phyloP scores from a whole-genome alignment of 1,284 basidiomycete species.

The Boletus sp. region DNA sequence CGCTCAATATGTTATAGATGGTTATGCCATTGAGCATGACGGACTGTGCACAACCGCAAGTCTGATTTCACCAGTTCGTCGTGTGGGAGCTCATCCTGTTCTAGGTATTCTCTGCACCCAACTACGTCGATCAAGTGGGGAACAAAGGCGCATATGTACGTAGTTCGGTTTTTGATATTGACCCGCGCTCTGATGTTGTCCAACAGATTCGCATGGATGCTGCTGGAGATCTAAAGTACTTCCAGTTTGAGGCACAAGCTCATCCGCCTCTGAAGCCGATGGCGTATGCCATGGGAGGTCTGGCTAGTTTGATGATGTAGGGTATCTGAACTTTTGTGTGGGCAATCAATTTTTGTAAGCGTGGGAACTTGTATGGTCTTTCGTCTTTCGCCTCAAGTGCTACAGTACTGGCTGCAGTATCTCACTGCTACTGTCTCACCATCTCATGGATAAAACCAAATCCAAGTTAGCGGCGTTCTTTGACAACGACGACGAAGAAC shows the following conservation, averaged over 20 bases:
- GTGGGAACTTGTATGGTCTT: conserved; percentile 21
- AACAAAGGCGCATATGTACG: conserved; percentile 81
- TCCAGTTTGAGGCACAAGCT: conserved; percentile 81
- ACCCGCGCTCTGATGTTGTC: conserved; percentile 5
- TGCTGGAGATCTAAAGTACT: conserved; percentile 70
- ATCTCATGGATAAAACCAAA: conserved; percentile 71
- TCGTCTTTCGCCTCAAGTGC: neutral
- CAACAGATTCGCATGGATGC: conserved; percentile 78
- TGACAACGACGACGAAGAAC: conserved; percentile 75
- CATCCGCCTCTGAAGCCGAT: conserved; percentile 91
- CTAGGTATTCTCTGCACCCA: conserved; percentile 79
- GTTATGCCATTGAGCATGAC: conserved; percentile 87
- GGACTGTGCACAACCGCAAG: conserved; percentile 84
- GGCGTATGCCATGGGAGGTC: conserved; percentile 74
- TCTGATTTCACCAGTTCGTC: conserved; percentile 1
- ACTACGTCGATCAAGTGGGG: conserved; percentile 79
- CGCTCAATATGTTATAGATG: conserved; percentile 44
- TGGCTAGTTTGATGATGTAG: conserved; percentile 63
- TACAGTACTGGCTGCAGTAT: neutral
- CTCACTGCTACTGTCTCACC: conserved; percentile 2
- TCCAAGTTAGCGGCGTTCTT: conserved; percentile 74
- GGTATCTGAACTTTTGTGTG: neutral
- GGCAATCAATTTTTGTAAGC: conserved; percentile 6
- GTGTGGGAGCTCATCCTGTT: conserved; percentile 9
- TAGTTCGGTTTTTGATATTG: conserved; percentile 14